phyloP scores from a whole-genome alignment of 495 filamentous ascomycete species.

The Aspergillus wentii region DNA sequence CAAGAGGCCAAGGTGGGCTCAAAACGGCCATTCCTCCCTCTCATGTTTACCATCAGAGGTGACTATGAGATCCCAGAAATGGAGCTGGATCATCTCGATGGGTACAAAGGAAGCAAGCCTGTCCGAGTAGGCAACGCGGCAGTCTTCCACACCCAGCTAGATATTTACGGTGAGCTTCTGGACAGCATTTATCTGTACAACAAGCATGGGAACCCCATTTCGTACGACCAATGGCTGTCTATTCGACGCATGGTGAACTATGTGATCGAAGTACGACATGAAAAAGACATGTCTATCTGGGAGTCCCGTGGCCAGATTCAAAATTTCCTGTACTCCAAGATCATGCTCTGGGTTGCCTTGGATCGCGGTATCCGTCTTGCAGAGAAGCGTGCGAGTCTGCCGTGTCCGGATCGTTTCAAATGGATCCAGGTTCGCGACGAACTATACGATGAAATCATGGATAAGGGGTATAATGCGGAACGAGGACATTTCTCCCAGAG shows the following conservation, averaged over 20 bases:
- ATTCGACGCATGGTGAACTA: constrained; percentile 55
- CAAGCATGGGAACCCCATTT: constrained; percentile 69
- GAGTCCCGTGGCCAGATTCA: constrained; percentile 68
- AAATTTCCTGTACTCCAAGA: constrained; percentile 68
- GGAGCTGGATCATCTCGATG: constrained; percentile 60
- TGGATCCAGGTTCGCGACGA: constrained; percentile 59
- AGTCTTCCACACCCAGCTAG: constrained; percentile 67
- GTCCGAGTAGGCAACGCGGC: constrained; percentile 74
- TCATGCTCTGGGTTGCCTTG: constrained; percentile 74
- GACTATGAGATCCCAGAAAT: constrained; percentile 66
- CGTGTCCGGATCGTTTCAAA: constrained; percentile 58
- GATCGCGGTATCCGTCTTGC: constrained; percentile 66
- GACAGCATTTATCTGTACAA: constrained; percentile 74
- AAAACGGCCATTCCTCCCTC: constrained; percentile 50
- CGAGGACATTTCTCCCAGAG: constrained; percentile 64
- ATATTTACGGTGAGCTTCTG: constrained; percentile 74
- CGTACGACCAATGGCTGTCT: constrained; percentile 65
- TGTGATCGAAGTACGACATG: constrained; percentile 38
- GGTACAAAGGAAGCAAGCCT: constrained; percentile 61
- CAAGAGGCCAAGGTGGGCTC: constrained; percentile 36
- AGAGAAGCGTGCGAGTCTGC: constrained; percentile 60
- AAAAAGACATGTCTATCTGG: constrained; percentile 76
- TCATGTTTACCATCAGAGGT: constrained; percentile 73
- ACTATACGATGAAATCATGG: constrained; percentile 71
- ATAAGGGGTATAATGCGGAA: constrained; percentile 58